Base-by-base conservation (phyloP, 2,329 filamentous ascomycete species). In the Alternaria ethzedia region DNA sequence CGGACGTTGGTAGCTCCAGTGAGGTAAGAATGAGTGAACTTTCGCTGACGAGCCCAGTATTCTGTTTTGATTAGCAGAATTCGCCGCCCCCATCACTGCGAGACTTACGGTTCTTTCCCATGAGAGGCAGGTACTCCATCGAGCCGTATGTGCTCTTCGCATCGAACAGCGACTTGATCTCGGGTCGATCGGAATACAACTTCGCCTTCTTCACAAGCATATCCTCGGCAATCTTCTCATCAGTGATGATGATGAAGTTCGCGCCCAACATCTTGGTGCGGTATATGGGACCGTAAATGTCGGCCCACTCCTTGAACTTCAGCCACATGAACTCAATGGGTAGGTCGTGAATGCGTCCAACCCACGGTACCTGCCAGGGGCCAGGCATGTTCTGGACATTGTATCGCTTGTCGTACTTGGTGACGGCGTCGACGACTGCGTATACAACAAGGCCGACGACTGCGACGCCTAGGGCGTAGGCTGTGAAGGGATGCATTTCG, bases 51-150 rank as follows among this genome's bases (percentile, higher is more conserved):
- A 25, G 85, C 79, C 85, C 85, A 87, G 73, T 86, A 86, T 64
- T 85, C 84, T 78, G 52, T 57, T 32, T 10, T 6, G 20, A 57
- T 77, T 54, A 75, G 67, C 51, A 3, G 13, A 6, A 13, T 32
- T 51, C 49, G 15, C 13, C 11, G 5, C 12, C 44, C 11, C 11
- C 6, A 15, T 36, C 5, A 13, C 13, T 5, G 17, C 6, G 9
- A 17, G n/a, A 71, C 84, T 74, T 76, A 86, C 85, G 78, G 66
- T 87, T 87, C 74, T 82, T 84, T 51, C 85, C 85, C 85, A 87
- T 87, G 45, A 87, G 70, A 5, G 85, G 85, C 3, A 87, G 79
- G 61, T 87, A 87, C 61, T 86, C 85, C 85, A 86, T 86, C 1
- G 85, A 86, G 3, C 85, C 85, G 71, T 83, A 69, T 1, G 83